Conservation (phyloP, 139 green algal genomes). For the Closterium sp. region DNA sequence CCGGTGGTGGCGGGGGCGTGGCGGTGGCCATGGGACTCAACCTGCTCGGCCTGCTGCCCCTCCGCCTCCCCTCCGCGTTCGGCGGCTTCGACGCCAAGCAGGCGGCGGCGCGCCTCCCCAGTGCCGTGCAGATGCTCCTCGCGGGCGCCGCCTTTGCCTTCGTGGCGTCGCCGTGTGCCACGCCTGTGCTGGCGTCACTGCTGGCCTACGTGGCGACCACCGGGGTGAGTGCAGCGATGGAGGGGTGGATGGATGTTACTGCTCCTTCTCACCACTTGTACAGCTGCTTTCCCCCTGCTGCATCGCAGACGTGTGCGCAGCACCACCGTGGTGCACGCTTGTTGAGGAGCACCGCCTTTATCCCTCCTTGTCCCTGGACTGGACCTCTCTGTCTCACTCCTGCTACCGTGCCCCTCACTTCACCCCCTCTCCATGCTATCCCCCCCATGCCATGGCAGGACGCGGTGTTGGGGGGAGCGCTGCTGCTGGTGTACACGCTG, state of each 20-base stretch:
- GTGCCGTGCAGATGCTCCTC: constrained; percentile 78
- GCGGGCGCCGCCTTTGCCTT: constrained; percentile 91
- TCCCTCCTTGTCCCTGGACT: no score
- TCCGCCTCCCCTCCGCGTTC: constrained; percentile 28
- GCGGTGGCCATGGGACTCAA: constrained; percentile 91
- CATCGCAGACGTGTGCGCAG: no score
- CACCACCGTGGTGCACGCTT: no score
- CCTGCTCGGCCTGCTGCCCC: constrained; percentile 66
- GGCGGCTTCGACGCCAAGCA: constrained; percentile 24
- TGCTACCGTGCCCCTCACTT: no score
- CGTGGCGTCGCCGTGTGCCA: constrained; percentile 91
- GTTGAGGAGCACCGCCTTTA: no score
- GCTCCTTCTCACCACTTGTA: no score
- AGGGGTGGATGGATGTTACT: no score
- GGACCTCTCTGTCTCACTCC: no score
- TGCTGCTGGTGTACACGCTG: constrained; percentile 87
- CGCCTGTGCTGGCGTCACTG: constrained; percentile 90
- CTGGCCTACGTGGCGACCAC: constrained; percentile 84
- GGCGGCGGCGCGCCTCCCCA: constrained; percentile 22
- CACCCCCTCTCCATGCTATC: no score
- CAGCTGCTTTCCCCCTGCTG: no score
- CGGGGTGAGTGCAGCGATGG: background rate
- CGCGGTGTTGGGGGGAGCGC: constrained; percentile 63
- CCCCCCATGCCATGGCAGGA: background rate
- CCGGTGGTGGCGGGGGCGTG: constrained; percentile 50